phyloP scores from a whole-genome alignment of 2,329 filamentous ascomycete species.

The Neonectria coccinea region DNA sequence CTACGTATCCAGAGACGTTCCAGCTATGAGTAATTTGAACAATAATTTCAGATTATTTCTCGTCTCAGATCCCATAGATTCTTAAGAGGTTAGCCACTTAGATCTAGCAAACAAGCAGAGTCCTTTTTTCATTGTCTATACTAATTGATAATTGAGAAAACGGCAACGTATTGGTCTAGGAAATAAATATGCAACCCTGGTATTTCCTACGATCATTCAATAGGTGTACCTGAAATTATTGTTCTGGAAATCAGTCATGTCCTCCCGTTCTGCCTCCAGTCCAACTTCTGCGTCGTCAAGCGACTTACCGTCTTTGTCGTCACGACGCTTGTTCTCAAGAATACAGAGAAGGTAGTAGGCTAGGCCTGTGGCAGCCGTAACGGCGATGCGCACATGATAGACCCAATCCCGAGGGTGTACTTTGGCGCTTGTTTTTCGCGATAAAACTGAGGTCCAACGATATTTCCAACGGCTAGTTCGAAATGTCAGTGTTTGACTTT shows the following conservation, averaged over 20 bases:
- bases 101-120: too few relatives aligned
- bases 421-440: conserved; percentile 42
- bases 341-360: conserved; percentile 39
- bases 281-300: conserved; percentile 13
- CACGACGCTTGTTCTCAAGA: conserved; percentile 40
- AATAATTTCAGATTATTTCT: too few relatives aligned
- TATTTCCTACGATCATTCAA: neutral
- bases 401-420: conserved; percentile 45
- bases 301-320: conserved; percentile 27
- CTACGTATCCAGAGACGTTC: too few relatives aligned
- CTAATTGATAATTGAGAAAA: too few relatives aligned
- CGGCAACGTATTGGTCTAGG: too few relatives aligned
- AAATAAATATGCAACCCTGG: neutral
- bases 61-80: too few relatives aligned
- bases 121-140: too few relatives aligned
- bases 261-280: conserved; percentile 24
- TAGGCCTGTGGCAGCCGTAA: conserved; percentile 39
- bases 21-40: too few relatives aligned
- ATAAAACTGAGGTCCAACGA: conserved; percentile 48
- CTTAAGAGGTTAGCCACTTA: too few relatives aligned
- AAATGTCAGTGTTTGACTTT: neutral
- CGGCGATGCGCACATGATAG: conserved; percentile 44
- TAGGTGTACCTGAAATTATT: conserved; percentile 35
- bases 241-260: conserved; percentile 37
- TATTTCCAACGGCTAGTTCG: conserved; percentile 45